phyloP scores from a whole-genome alignment of 805 yeast species.

The Yarrowia sp. region DNA sequence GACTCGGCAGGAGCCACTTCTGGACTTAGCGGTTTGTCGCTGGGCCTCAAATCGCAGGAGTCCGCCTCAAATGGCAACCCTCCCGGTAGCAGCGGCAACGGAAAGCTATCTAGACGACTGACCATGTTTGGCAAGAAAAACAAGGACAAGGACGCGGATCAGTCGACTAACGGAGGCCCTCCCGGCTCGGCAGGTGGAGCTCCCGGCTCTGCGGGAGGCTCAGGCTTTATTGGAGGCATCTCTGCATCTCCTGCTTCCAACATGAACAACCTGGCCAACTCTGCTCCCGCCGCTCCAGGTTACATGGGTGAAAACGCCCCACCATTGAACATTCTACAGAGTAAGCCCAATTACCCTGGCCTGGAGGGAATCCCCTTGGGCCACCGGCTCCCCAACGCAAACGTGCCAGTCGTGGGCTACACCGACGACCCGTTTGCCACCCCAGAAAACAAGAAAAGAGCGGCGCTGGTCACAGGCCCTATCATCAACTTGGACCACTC shows the following conservation, averaged over 20 bases:
- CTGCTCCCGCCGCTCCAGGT: conserved; percentile 13
- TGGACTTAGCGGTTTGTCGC: neutral
- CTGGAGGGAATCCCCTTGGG: conserved; percentile 41
- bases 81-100: conserved; percentile 32
- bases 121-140: conserved; percentile 26
- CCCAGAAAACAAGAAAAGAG: conserved; percentile 71
- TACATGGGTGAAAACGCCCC: neutral
- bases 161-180: neutral
- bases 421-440: conserved; percentile 45
- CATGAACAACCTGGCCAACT: neutral
- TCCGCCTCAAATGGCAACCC: conserved; percentile 30
- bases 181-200: conserved; percentile 1
- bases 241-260: conserved; percentile 1
- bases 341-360: conserved; percentile 27
- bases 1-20: neutral
- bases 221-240: neutral
- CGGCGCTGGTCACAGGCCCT: conserved; percentile 78
- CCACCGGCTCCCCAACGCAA: conserved; percentile 43
- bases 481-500: conserved; percentile 76
- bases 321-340: conserved; percentile 4
- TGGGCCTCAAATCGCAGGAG: conserved; percentile 12
- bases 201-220: neutral
- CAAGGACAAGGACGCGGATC: conserved; percentile 27
- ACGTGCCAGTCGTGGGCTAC: conserved; percentile 46
- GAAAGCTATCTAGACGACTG: conserved; percentile 11